These are phyloP conservation scores for Metschnikowia santaceciliae DNA, from an alignment of 805 yeast species.

Conservation along the genomic window DNA sequence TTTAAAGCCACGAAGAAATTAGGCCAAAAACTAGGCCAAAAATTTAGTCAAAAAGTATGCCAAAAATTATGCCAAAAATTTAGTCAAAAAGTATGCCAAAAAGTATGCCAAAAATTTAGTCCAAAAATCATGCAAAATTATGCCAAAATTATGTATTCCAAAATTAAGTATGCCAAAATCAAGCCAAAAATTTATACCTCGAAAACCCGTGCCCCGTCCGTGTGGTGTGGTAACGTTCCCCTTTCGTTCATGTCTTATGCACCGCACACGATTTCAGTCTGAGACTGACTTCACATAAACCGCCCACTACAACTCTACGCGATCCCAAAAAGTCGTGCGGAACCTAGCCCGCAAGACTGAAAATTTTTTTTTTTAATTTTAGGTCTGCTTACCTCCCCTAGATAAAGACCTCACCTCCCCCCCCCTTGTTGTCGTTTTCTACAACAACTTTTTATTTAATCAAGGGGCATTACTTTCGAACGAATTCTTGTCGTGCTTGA, in stretches of 20 bases:
- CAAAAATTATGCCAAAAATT: no score
- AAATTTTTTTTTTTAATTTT: slow-evolving; percentile 2
- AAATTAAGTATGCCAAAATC: no score
- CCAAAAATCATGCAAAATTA: no score
- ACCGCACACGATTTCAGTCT: background rate
- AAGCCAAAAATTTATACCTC: no score
- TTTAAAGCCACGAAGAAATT: no score
- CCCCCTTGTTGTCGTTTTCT: background rate
- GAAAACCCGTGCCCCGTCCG: background rate
- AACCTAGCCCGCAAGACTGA: background rate
- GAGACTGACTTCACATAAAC: background rate
- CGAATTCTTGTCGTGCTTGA: slow-evolving; percentile 1
- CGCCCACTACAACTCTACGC: slow-evolving; percentile 3
- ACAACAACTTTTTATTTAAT: background rate
- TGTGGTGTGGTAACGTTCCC: no score
- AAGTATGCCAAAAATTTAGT: no score
- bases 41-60: no score
- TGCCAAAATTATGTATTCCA: no score
- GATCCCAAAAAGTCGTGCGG: slow-evolving; percentile 4
- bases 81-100: no score
- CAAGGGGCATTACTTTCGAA: slow-evolving; percentile 3
- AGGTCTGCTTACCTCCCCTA: background rate
- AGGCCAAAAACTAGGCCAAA: no score
- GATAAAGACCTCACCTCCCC: slow-evolving; percentile 1
- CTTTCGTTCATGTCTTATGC: background rate